These are phyloP conservation scores for Begonia masoniana DNA, from an alignment of 306 rosid species.

Conservation along the genomic window DNA sequence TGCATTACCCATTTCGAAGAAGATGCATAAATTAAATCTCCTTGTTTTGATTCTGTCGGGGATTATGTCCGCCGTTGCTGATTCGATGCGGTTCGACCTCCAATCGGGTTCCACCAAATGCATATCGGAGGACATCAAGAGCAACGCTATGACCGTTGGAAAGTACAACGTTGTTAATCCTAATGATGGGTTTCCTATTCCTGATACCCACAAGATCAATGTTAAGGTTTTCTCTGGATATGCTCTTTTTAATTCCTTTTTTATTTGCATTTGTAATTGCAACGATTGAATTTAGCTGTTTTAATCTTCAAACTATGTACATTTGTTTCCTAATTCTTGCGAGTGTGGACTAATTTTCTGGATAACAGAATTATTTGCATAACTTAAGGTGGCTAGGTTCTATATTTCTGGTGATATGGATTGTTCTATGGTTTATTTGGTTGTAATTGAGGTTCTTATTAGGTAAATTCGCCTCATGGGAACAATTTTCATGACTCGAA, in stretches of 20 bases:
- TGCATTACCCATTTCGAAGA: no score
- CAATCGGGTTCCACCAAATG: constrained; percentile 52
- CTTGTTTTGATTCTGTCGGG: constrained; percentile 16
- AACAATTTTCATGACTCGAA: constrained; percentile 46
- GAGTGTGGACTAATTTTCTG: no score
- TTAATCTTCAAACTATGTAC: no score
- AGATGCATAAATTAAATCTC: constrained; percentile 18
- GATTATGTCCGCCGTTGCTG: constrained; percentile 13
- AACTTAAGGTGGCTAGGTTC: background rate
- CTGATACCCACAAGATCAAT: constrained; percentile 50
- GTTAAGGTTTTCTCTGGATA: constrained; percentile 32
- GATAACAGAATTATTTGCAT: no score
- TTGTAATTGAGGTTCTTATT: constrained; percentile 18
- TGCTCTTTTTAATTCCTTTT: no score
- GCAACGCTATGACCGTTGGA: constrained; percentile 59
- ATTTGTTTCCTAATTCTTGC: no score
- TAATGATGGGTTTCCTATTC: constrained; percentile 34
- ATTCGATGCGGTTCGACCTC: constrained; percentile 61
- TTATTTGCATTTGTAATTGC: no score
- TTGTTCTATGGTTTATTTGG: constrained; percentile 13
- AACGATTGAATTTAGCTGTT: no score
- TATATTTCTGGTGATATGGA: background rate
- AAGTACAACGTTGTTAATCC: constrained; percentile 47
- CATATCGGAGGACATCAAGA: constrained; percentile 68
- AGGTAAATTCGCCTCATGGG: constrained; percentile 73